phyloP scores from a whole-genome alignment of 192 early-diverging fungal genomes.

The Chytriomyces hyalinus region DNA sequence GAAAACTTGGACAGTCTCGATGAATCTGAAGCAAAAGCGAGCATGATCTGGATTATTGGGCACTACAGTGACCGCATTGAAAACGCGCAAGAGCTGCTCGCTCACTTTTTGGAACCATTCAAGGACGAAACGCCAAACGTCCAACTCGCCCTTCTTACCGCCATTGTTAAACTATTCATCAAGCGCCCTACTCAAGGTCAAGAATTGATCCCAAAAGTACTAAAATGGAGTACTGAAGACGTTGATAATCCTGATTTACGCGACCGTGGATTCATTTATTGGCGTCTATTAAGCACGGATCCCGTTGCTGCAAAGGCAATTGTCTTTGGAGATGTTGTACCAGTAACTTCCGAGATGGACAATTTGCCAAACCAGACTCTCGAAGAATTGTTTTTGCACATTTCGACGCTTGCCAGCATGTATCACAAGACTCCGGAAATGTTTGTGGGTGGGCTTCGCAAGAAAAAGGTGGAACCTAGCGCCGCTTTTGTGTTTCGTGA shows the following conservation, averaged over 20 bases:
- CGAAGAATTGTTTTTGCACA: constrained; percentile 86
- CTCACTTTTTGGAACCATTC: constrained; percentile 82
- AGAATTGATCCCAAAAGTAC: constrained; percentile 82
- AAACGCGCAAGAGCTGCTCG: constrained; percentile 80
- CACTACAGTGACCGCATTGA: constrained; percentile 92
- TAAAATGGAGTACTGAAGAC: constrained; percentile 87
- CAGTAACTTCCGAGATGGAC: constrained; percentile 72
- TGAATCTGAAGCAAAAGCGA: constrained; percentile 89
- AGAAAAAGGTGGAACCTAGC: constrained; percentile 38
- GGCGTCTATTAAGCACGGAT: constrained; percentile 92
- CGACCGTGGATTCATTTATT: constrained; percentile 97
- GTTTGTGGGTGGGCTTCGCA: constrained; percentile 53
- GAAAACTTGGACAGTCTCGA: constrained; percentile 87
- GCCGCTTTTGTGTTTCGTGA: constrained; percentile 60
- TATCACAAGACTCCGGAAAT: constrained; percentile 88
- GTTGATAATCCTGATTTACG: constrained; percentile 95
- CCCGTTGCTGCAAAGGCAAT: constrained; percentile 93
- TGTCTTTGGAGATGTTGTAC: constrained; percentile 87
- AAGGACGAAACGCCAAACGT: constrained; percentile 80
- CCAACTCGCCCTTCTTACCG: constrained; percentile 89
- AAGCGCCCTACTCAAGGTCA: constrained; percentile 86
- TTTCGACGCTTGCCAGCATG: constrained; percentile 90
- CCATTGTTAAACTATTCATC: constrained; percentile 93
- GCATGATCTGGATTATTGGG: constrained; percentile 95
- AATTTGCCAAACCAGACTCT: constrained; percentile 75